Base-by-base conservation (phyloP, 169 alveolate genomes). In the Eimeria sp. region DNA sequence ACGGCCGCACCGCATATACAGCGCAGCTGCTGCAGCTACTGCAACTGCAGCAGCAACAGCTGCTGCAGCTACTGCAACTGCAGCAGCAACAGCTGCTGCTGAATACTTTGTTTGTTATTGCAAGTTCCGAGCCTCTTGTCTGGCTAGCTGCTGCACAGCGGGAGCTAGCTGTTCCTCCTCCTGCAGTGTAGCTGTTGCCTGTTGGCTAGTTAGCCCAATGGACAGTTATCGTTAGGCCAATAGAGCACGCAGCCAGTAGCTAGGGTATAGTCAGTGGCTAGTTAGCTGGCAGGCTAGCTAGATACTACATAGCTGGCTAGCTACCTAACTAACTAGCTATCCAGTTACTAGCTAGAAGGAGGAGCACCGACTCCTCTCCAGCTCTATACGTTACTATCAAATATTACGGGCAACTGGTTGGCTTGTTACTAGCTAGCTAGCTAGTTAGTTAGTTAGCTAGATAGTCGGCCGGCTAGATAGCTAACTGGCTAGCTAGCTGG, bases 341-440 rank as follows among this genome's bases (percentile, higher is more conserved):
- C 4, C 25, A 67, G 76, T 11, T 20, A 34, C 40, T 34, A 67
- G 76, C 34, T 67, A 67, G 76, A 22, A 5, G 25, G 27, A 14
- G 27, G 40, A 5, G 43, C 34, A 65, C 34, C 76, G 9, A 67
- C 40, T 67, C 49, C 13, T 25, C 82, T 72, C 14, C 25, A 27
- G 82, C 82, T n/a, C 18, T 14, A 27, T 27, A 16, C 1, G 3
- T 34, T 34, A 34, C 40, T 34, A 34, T 34, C 40, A 34, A 34
- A 34, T 34, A 2, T 34, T 34, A 34, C 40, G 40, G 82, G 49
- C 30, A 72, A 49, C 82, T 40, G 25, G 27, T 10, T 30, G 49
- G 82, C 82, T 27, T 4, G 82, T 20, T 72, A 22, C 87, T 27
- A 47, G 87, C 87, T 76, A 70, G 80, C 80, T n/a, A 72, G 82